These are phyloP conservation scores for Moringa oleifera DNA, from an alignment of 345 rosid genomes.

Conservation along the genomic window DNA sequence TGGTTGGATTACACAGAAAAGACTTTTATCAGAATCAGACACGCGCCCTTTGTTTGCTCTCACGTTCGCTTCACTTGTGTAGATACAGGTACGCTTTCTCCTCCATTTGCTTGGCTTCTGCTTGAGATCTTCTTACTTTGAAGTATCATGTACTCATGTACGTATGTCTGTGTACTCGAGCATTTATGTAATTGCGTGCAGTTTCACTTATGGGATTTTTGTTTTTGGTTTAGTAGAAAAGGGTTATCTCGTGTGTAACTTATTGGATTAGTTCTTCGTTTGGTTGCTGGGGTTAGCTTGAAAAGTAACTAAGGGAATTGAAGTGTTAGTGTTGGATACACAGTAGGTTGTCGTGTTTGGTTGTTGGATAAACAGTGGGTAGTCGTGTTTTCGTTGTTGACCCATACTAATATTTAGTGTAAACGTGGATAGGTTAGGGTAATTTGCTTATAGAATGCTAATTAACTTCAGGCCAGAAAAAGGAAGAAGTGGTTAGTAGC, in stretches of 20 bases:
- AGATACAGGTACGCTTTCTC: not conserved
- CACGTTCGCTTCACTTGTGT: not conserved
- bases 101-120: not conserved
- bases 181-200: too few species aligned
- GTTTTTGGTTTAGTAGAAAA: not conserved
- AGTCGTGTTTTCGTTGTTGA: not conserved
- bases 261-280: not conserved
- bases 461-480: too few species aligned
- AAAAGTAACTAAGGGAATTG: constrained; percentile 4
- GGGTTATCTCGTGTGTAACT: not conserved
- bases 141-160: not conserved
- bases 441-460: not conserved
- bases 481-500: not conserved
- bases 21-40: not conserved
- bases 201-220: not conserved
- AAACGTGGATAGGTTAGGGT: not conserved
- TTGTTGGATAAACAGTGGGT: too few species aligned
- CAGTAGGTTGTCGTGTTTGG: too few species aligned
- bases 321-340: not conserved
- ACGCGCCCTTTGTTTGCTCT: not conserved
- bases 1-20: not conserved
- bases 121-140: not conserved
- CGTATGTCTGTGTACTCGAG: not conserved
- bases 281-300: too few species aligned
- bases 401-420: not conserved